Base-by-base conservation (phyloP, 1,139 yeast genomes). In the Nakaseomyces uthaithaninus region DNA sequence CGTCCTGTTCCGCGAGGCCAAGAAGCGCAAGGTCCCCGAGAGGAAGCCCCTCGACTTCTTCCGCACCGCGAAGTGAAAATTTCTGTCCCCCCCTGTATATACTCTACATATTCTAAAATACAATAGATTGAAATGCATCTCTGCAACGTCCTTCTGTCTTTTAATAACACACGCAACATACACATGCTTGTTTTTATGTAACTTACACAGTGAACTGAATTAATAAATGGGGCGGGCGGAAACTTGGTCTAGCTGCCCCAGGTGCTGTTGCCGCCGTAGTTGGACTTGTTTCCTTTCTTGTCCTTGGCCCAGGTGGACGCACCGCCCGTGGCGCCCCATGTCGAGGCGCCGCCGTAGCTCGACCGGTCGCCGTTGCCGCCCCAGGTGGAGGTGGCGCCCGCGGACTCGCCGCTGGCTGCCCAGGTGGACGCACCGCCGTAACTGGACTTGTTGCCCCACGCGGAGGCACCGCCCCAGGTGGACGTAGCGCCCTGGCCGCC, bases 1-100 rank as follows among this genome's bases (percentile, higher is more conserved):
- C 65, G 95, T 93, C 42, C 69, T 91, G 49, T 91, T 91, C 67
- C 76, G 78, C 23, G 98, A 91, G 62, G 76, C 82, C 43, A 83
- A 84, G 62, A 86, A 85, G 71, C 77, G 98, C 64, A 77, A 78
- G 55, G 77, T 82, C 30, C 80, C 86, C 4, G 87, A 78, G 52
- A 60, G 65, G 37, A 72, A 72, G 39, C 77, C 83, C 26, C 63
- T 75, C 49, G 83, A 76, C 54, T 81, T 72, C 59, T 64, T 72
- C 22, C 72, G 86, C 62, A 75, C 77, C 2, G 45, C 66, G 51
- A 55, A 57, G 51, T 52, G 52, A 37, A 23, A 24, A 30, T 24
- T 12, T 24, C 17, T 14, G 20, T 8, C 14, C 7, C n/a, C 12
- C 6, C 14, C 27, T 25, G 27, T 25, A 25, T 25, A 25, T 25